Conservation (phyloP, 331 rosid species). For the Malus hybrid region DNA sequence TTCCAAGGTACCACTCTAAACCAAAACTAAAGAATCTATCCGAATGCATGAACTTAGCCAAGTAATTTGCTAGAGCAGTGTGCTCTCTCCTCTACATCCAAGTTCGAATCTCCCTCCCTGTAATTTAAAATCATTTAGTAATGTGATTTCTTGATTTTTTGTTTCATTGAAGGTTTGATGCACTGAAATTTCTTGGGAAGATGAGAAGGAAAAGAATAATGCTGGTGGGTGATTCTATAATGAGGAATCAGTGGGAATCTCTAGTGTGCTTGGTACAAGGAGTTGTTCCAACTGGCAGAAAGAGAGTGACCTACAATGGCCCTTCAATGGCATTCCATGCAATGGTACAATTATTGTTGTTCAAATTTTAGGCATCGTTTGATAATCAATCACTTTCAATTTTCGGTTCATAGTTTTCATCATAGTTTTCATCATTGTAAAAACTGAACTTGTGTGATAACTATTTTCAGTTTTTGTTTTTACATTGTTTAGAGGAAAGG, state of each 20-base stretch:
- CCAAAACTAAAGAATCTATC: neutral
- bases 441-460: neutral
- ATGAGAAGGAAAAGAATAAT: slow-evolving; percentile 76
- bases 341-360: slow-evolving; percentile 30
- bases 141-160: neutral
- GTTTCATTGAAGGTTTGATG: slow-evolving; percentile 56
- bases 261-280: slow-evolving; percentile 85
- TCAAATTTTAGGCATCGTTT: neutral
- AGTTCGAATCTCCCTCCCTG: neutral
- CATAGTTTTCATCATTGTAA: accelerated
- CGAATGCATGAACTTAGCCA: neutral
- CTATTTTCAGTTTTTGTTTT: neutral
- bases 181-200: slow-evolving; percentile 65
- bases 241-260: slow-evolving; percentile 96
- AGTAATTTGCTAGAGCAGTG: neutral
- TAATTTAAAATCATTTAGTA: neutral
- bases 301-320: slow-evolving; percentile 61
- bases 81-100: neutral
- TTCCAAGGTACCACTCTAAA: slow-evolving; percentile 45
- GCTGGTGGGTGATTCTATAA: slow-evolving; percentile 95
- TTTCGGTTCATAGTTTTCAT: too few species aligned
- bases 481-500: neutral
- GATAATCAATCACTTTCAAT: neutral
- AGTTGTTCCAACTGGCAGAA: slow-evolving; percentile 62
- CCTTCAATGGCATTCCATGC: slow-evolving; percentile 85